Percentiles rank a stretch among this genome's conserved stretches.
These are phyloP conservation scores for Botrytis medusae DNA, from an alignment of 2,329 filamentous ascomycete species.

Conservation along the genomic window DNA sequence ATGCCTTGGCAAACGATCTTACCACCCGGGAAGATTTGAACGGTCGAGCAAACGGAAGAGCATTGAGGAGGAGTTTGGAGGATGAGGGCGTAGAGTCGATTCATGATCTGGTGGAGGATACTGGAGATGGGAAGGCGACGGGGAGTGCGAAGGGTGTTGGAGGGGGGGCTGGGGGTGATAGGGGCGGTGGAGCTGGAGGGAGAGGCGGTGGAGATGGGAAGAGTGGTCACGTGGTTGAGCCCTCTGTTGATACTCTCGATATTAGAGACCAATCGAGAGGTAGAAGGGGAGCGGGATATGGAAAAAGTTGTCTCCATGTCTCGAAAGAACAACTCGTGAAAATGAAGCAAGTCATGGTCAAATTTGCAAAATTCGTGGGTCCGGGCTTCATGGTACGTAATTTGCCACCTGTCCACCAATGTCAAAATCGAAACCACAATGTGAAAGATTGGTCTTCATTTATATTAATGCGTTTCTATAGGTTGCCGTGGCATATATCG, in stretches of 20 bases:
- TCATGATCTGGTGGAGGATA: conserved; percentile 25
- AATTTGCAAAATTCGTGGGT: conserved; percentile 52
- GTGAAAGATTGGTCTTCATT: not conserved
- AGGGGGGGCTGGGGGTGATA: conserved; percentile 10
- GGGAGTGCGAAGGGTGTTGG: conserved; percentile 9
- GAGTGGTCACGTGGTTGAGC: conserved; percentile 22
- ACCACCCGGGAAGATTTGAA: conserved; percentile 64
- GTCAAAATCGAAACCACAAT: not conserved
- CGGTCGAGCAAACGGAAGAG: conserved; percentile 57
- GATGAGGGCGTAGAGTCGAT: conserved; percentile 38
- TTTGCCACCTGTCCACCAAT: not conserved
- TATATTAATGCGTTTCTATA: conserved; percentile 20
- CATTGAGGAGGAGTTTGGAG: conserved; percentile 46
- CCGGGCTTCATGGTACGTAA: conserved; percentile 45
- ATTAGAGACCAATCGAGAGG: conserved; percentile 5
- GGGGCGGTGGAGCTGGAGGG: conserved; percentile 21
- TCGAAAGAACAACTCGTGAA: conserved; percentile 25
- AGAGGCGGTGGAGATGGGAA: conserved; percentile 21
- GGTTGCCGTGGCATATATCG: conserved; percentile 44
- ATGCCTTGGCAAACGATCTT: conserved; percentile 55
- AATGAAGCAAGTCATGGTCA: conserved; percentile 28
- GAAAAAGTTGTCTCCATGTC: conserved; percentile 12
- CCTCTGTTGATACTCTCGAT: conserved; percentile 13
- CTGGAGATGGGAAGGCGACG: conserved; percentile 8
- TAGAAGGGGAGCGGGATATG: conserved; percentile 10